A percentile compares a stretch with the other conserved stretches of the same genome.
Conservation (phyloP, 129 eudicot genomes). For the Artemisia tridentata region DNA sequence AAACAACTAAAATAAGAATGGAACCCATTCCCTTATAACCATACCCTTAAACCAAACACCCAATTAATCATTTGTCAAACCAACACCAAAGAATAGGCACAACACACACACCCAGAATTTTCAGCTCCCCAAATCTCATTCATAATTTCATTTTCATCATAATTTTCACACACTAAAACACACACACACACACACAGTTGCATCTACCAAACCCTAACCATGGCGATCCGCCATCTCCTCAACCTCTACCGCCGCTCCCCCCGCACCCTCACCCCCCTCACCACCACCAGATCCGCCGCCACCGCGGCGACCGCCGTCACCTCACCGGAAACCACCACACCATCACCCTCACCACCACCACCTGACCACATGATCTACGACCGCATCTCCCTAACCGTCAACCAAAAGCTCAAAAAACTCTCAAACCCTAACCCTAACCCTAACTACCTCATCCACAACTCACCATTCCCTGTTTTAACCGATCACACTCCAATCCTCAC, state of each 20-base stretch:
- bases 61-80: too few species aligned
- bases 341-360: slow-evolving; percentile 52
- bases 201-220: slow-evolving; percentile 18
- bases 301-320: slow-evolving; percentile 28
- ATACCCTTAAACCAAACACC: too few species aligned
- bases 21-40: too few species aligned
- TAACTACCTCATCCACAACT: slow-evolving; percentile 55
- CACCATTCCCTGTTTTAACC: slow-evolving; percentile 51
- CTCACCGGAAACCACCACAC: slow-evolving; percentile 9
- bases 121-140: slow-evolving; percentile 9
- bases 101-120: not conserved
- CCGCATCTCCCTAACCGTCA: slow-evolving; percentile 60
- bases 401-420: slow-evolving; percentile 55
- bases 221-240: slow-evolving; percentile 84
- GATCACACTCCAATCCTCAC: slow-evolving; percentile 72
- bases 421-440: slow-evolving; percentile 75
- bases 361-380: slow-evolving; percentile 79
- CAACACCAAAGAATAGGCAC: too few species aligned
- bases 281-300: slow-evolving; percentile 34
- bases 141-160: slow-evolving; percentile 12
- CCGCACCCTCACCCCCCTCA: slow-evolving; percentile 43
- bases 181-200: slow-evolving; percentile 3
- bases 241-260: slow-evolving; percentile 52
- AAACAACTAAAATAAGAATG: too few species aligned
- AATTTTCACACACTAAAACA: not conserved